A percentile compares a stretch with the other conserved stretches of the same genome.
Conservation (phyloP, 495 filamentous ascomycete genomes). For the Hypoxylon fragiforme region DNA sequence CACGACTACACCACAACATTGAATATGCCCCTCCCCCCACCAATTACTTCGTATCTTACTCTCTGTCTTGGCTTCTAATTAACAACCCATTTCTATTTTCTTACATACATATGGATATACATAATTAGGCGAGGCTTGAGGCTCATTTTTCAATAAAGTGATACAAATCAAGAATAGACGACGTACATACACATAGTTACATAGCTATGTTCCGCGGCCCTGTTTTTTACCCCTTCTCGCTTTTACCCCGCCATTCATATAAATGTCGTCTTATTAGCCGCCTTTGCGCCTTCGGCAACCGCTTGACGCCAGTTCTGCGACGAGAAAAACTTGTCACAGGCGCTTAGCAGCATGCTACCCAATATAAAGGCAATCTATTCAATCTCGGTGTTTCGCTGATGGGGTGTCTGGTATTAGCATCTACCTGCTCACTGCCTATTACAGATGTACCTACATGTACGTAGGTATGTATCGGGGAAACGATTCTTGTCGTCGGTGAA, state of each 20-base stretch:
- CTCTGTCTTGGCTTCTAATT: no score
- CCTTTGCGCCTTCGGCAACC: conserved; percentile 32
- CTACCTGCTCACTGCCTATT: no score
- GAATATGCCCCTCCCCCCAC: no score
- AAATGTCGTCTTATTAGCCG: conserved; percentile 28
- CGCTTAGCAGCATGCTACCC: conserved; percentile 25
- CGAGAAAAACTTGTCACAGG: conserved; percentile 4
- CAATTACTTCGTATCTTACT: no score
- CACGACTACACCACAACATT: no score
- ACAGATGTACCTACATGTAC: not conserved
- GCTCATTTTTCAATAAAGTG: conserved; percentile 16
- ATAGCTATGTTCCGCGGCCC: conserved; percentile 4
- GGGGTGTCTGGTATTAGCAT: not conserved
- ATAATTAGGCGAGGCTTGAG: conserved; percentile 3
- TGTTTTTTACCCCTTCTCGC: no score
- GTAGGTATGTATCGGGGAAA: not conserved
- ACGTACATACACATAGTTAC: no score
- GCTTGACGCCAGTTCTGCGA: conserved; percentile 11
- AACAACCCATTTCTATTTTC: no score
- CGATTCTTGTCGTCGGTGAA: no score
- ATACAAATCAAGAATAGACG: not conserved
- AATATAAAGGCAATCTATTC: conserved; percentile 7
- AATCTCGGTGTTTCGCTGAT: conserved; percentile 14
- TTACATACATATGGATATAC: conserved; percentile 9
- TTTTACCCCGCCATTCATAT: conserved; percentile 32